Conservation (phyloP, 371 early-diverging fungal species). For the Mortierella sp. region DNA sequence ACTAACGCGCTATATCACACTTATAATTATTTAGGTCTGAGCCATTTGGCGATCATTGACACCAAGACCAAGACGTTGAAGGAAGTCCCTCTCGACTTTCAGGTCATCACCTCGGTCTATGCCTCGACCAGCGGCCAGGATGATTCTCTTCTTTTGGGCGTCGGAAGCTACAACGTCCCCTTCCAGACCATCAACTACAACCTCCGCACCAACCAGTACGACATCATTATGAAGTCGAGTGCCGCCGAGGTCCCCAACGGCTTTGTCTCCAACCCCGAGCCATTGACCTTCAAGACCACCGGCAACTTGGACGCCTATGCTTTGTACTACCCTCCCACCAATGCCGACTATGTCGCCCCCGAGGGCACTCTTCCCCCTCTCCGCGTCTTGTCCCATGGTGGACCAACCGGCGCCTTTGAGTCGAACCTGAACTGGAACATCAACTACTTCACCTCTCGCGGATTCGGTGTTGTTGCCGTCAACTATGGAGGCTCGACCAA, state of each 20-base stretch:
- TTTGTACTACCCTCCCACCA: constrained; percentile 77
- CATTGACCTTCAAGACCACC: constrained; percentile 76
- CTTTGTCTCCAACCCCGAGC: constrained; percentile 73
- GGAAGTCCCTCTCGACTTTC: constrained; percentile 53
- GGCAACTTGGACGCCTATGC: constrained; percentile 65
- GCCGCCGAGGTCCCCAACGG: constrained; percentile 51
- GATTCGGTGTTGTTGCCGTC: constrained; percentile 79
- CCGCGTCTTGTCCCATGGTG: constrained; percentile 80
- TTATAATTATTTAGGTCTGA: constrained; percentile 24
- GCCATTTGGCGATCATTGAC: constrained; percentile 65
- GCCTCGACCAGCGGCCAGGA: constrained; percentile 33
- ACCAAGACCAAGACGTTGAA: constrained; percentile 61
- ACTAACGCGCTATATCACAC: neutral
- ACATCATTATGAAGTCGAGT: constrained; percentile 46
- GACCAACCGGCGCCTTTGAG: constrained; percentile 67
- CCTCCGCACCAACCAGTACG: constrained; percentile 37
- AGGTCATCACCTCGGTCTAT: constrained; percentile 35
- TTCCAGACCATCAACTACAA: constrained; percentile 38
- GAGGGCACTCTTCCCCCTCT: constrained; percentile 75
- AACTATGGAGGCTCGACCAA: constrained; percentile 86
- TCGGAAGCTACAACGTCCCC: constrained; percentile 45
- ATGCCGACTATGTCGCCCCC: constrained; percentile 67
- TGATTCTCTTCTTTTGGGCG: constrained; percentile 35
- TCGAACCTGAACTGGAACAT: constrained; percentile 63
- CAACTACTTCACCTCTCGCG: constrained; percentile 85